Evolutionary conservation across 2,329 filamentous ascomycete species (phyloP), one percentile per base, ranked within the genome.

Genomic region (Karstenula rhodostoma): DNA sequence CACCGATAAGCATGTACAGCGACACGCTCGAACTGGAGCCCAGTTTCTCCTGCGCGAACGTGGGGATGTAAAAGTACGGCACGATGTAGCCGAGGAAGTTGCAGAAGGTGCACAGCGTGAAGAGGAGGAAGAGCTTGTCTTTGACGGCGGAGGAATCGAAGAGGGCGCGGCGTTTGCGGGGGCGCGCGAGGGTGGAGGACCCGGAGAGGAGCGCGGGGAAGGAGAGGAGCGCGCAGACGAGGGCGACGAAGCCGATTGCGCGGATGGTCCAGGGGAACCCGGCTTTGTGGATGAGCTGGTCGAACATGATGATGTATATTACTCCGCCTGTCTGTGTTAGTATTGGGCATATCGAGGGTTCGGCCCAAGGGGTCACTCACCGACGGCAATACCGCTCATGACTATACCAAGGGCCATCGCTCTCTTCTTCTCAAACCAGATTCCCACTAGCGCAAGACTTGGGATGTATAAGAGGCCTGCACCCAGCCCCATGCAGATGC

Each of bases 401-500:
- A 77, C 75, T 10, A 77, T 67, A 0, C 76, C 76, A 61, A 78
- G 53, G 3, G 76, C 76, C 10, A 78, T 44, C 13, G 71, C 73
- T 22, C 76, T 65, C 47, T 70, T 76, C 56, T 62, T 71, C 4
- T 68, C 65, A 53, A 78, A 78, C 71, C 74, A 77, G 4, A 78
- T 71, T 1, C 74, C 71, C 12, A 78, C 72, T 40, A 78, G 58
- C 7, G 76, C 76, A 12, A 78, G 53, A 63, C 73, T 77, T 1
- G 76, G 76, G 7, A 78, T 74, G 47, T 78, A 78, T 4, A 78
- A 49, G 33, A 78, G 55, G 0, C 76, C 76, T 0, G 76, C 75
- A 0, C 76, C 76, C 3, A 75, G 40, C 0, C 76, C 76, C 74
- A 78, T 84, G 69, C 83, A 86, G 5, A 87, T 74, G 1, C 82